Base-by-base conservation (phyloP, 495 filamentous ascomycete species). In the Elaphomyces granulatus region DNA sequence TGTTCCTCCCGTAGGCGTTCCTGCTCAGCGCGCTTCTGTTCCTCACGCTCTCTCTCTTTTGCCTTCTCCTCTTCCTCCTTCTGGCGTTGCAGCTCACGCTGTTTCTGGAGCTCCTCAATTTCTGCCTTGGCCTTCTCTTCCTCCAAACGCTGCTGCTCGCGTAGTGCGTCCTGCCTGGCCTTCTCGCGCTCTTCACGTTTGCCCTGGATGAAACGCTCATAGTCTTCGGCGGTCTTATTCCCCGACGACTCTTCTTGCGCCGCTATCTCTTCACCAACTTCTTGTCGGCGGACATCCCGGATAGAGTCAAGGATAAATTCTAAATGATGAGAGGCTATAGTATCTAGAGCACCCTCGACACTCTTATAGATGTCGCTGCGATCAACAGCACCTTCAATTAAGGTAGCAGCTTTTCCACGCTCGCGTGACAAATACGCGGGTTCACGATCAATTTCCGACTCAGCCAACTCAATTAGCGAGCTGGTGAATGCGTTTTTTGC, bases 301-400 rank as follows among this genome's bases (percentile, higher is more conserved):
- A 88, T 70, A 15, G 77, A 71, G 2, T 66, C 60, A 43, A 85
- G 68, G 26, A 87, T 79, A 15, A 71, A 67, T 7, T 59, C 61
- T 10, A 81, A 57, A 41, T 78, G 67, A 28, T 75, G 63, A 42
- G 79, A 71, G 34, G 88, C 77, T 36, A 88, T 67, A 15, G 57
- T 54, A 48, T 84, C 72, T 20, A 94, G 68, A 17, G 75, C 70
- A 1, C 64, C 62, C 44, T 84, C 72, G 3, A 80, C 81, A 36
- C 67, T 73, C 43, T 82, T 78, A 59, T 92, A 94, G 32, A 90
- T 74, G 38, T 80, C 79, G 38, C 74, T 78, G 33, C 87, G 76
- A 46, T 92, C 84, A 20, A 85, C 78, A 0, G 83, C 84, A 33
- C 87, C 87, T 55, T 93, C 84, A 35, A 94, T 80, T 15, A 94